Evolutionary conservation across 441 rosid genomes (phyloP).

Genomic region (Brassica balearica): DNA sequence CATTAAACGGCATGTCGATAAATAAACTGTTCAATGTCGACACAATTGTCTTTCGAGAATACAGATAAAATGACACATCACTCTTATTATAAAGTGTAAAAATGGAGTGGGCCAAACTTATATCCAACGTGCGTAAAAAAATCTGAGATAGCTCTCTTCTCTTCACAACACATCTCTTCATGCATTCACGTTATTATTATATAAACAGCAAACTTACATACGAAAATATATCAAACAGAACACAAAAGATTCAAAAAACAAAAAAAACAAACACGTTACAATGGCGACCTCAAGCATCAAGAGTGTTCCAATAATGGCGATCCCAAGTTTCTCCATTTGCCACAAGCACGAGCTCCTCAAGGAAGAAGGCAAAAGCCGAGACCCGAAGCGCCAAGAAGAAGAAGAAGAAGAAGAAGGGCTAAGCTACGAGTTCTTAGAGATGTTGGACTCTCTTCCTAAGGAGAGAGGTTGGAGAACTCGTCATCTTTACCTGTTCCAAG

Average conservation of each 20-base stretch:
- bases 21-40: not conserved
- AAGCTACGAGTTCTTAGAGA: conserved; percentile 54
- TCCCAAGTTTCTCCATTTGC: conserved; percentile 25
- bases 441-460: conserved; percentile 59
- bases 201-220: conserved; percentile 40
- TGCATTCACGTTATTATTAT: conserved; percentile 34
- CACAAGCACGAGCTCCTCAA: conserved; percentile 25
- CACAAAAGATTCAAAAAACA: not conserved
- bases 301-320: conserved; percentile 33
- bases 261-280: not conserved
- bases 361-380: not conserved
- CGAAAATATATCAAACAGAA: conserved; percentile 17
- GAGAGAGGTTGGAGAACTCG: conserved; percentile 77
- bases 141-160: conserved; percentile 26
- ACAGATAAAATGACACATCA: not conserved
- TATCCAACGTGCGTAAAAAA: conserved; percentile 23
- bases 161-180: conserved; percentile 24
- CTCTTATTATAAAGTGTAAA: not conserved
- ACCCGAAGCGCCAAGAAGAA: conserved; percentile 24
- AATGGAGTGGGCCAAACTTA: conserved; percentile 5
- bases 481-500: conserved; percentile 58
- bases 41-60: conserved; percentile 1
- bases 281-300: conserved; percentile 43
- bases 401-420: conserved; percentile 46
- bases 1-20: too few relatives aligned